These are phyloP conservation scores for Ceraceosorus bombacis DNA, from an alignment of 1,284 basidiomycete species.

Conservation along the genomic window DNA sequence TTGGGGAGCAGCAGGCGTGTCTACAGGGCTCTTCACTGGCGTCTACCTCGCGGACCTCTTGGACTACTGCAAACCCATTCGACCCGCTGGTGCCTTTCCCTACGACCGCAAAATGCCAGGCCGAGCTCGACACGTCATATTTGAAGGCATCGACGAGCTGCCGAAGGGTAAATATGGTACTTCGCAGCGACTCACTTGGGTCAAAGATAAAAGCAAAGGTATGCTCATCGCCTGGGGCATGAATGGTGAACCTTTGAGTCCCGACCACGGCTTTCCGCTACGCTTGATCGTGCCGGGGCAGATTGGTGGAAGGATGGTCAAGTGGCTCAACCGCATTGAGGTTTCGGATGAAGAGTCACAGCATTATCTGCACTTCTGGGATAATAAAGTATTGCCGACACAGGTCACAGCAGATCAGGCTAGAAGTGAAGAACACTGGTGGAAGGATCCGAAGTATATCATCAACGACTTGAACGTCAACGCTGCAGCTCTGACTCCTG, in stretches of 20 bases:
- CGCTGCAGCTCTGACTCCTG: conserved; percentile 58
- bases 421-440: conserved; percentile 57
- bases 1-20: conserved; percentile 56
- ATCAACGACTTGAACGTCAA: conserved; percentile 61
- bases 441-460: conserved; percentile 58
- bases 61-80: conserved; percentile 53
- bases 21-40: conserved; percentile 63
- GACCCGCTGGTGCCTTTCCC: conserved; percentile 31
- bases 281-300: conserved; percentile 61
- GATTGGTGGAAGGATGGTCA: conserved; percentile 56
- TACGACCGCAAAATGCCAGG: conserved; percentile 37
- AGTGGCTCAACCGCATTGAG: conserved; percentile 61
- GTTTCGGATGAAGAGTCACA: conserved; percentile 57
- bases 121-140: conserved; percentile 57
- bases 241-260: conserved; percentile 54
- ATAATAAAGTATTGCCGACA: conserved; percentile 58
- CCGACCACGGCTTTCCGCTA: conserved; percentile 63
- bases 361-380: conserved; percentile 52
- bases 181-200: conserved; percentile 56
- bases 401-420: conserved; percentile 58
- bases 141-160: conserved; percentile 60
- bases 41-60: conserved; percentile 61
- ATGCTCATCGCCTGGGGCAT: conserved; percentile 62
- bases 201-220: conserved; percentile 54
- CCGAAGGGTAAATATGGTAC: conserved; percentile 65